Conservation (phyloP, 2,329 filamentous ascomycete species). For the Akanthomyces dipterigenus region DNA sequence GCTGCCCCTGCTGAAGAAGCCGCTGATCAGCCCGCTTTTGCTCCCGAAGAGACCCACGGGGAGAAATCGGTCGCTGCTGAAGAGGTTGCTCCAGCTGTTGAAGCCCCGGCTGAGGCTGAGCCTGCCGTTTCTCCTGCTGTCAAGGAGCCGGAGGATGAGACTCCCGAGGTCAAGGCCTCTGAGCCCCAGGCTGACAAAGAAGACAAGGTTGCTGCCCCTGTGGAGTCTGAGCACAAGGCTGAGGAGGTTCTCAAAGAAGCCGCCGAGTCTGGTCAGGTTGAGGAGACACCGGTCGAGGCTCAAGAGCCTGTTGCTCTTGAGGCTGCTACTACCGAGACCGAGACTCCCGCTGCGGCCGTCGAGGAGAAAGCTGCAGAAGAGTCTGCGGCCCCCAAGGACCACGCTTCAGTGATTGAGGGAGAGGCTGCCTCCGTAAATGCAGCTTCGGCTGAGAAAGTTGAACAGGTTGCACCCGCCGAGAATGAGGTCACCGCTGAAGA, state of each 20-base stretch:
- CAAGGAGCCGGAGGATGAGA: background rate
- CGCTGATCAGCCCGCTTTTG: background rate
- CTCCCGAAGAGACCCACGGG: slow-evolving; percentile 4
- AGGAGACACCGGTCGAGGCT: background rate
- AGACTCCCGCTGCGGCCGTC: background rate
- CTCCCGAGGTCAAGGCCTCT: background rate
- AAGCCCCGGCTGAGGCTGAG: background rate
- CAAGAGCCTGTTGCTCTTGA: background rate
- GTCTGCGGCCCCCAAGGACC: background rate
- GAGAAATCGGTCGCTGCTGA: background rate
- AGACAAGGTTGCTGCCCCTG: background rate
- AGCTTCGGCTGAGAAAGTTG: background rate
- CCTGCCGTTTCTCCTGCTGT: background rate
- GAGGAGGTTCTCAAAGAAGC: background rate
- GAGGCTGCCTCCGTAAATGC: background rate
- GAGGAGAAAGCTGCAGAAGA: slow-evolving; percentile 15
- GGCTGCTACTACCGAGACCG: background rate
- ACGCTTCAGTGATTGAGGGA: background rate
- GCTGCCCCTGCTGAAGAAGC: background rate
- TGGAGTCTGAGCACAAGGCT: too few species aligned
- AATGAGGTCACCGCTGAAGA: background rate
- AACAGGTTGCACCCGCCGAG: background rate
- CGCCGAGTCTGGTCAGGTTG: background rate
- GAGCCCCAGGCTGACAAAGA: background rate
- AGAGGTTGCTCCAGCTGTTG: background rate